Evolutionary conservation across 352 stramenopile genomes (phyloP), one percentile per base, ranked within the genome.

Genomic region (Elongisporangium senticosum): DNA sequence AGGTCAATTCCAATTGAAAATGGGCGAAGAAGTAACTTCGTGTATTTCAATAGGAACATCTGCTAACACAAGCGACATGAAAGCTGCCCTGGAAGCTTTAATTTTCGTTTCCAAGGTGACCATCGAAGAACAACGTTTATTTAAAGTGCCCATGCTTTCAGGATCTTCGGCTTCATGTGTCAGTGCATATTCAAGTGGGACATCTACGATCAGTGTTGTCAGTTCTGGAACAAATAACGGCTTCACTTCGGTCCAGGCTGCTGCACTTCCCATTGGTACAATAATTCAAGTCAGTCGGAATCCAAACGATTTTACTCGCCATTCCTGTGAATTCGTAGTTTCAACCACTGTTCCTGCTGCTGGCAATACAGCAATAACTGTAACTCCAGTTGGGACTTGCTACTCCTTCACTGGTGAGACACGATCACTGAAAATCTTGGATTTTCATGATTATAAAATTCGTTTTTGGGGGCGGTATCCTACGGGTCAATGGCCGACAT

Each of bases 271-370:
- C 0, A 22, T 63, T 22, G 47, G 68, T n/a, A 55, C 77, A 6
- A 68, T 91, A 17, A 77, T 93, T 21, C 75, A 75, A 62, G 79
- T 90, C n/a, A 87, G 77, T 48, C 81, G 78, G 6, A 91, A 89
- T 56, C 75, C 79, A 23, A 86, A 88, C 53, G 75, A 90, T 53
- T 79, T 88, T 53, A 77, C 68, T 7, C 75, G 69, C 33, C 69
- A 90, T 40, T 79, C 72, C 0, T 93, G 83, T 7, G 77, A 87
- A 62, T 80, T 93, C 58, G 49, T 59, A 1, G 62, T 89, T 4
- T 49, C 61, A 2, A 28, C 33, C 11, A 2, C 60, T 1, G 39
- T 54, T 6, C 53, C 75, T 14, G 39, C 51, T 0, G 23, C 58
- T 17, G 53, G 57, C 14, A 67, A 28, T 17, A 73, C 60, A 4